Conservation (phyloP, 2,329 filamentous ascomycete genomes). For the Aquanectria penicillioides region DNA sequence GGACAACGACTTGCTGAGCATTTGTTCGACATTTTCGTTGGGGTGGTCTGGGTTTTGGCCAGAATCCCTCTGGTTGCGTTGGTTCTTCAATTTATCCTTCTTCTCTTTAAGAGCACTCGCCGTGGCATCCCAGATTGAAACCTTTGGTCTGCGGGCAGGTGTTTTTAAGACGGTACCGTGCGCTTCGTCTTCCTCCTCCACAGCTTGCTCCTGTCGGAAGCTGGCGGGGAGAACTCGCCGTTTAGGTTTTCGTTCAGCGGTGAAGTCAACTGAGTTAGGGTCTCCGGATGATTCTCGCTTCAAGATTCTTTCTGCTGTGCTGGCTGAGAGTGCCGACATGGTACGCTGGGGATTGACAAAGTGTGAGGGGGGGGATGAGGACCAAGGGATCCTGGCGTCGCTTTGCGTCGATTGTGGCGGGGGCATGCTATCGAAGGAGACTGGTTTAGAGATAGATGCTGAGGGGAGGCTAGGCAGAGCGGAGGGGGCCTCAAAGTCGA, state of each 20-base stretch:
- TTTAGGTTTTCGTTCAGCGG: slow-evolving; percentile 58
- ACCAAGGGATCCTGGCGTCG: slow-evolving; percentile 71
- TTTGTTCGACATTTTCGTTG: slow-evolving; percentile 51
- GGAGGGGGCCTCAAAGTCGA: slow-evolving; percentile 71
- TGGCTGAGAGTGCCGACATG: slow-evolving; percentile 26
- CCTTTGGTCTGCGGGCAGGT: slow-evolving; percentile 41
- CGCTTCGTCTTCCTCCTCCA: slow-evolving; percentile 49
- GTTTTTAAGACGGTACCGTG: slow-evolving; percentile 31
- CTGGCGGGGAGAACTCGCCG: slow-evolving; percentile 69
- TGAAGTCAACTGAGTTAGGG: slow-evolving; percentile 36
- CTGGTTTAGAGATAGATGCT: slow-evolving; percentile 27
- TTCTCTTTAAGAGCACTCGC: slow-evolving; percentile 65
- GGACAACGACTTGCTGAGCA: slow-evolving; percentile 39
- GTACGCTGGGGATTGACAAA: slow-evolving; percentile 48
- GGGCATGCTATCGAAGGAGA: slow-evolving; percentile 39
- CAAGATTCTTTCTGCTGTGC: slow-evolving; percentile 37
- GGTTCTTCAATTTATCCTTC: slow-evolving; percentile 77
- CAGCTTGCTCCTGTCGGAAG: slow-evolving; percentile 49
- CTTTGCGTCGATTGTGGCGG: slow-evolving; percentile 42
- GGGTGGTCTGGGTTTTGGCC: slow-evolving; percentile 47
- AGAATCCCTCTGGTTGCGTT: slow-evolving; percentile 52
- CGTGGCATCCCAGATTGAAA: slow-evolving; percentile 35
- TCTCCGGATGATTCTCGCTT: slow-evolving; percentile 57
- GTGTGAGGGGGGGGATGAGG: slow-evolving; percentile 69
- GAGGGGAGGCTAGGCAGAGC: slow-evolving; percentile 54